Evolutionary conservation across 2,329 filamentous ascomycete species (phyloP), one percentile per base, ranked within the genome.

Genomic region (Aspergillus quadrilineatus): DNA sequence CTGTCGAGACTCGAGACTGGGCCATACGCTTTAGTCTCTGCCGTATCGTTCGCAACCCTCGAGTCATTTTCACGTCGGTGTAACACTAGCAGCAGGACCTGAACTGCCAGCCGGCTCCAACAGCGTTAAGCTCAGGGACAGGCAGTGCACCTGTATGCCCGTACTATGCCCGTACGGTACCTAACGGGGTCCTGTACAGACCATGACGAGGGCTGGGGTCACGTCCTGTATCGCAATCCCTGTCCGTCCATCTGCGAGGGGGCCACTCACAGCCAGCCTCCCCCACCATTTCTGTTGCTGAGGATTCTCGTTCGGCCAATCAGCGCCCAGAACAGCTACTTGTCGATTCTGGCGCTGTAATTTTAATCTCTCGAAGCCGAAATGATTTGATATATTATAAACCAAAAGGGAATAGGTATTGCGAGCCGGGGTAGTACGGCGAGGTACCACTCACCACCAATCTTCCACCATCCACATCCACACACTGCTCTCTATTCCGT

Each of bases 181-280:
- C 15, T 34, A 26, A 44, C 53, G 45, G 42, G 47, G 55, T 45
- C 32, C 48, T 45, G 56, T 65, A 65, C 63, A 34, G 42, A 54
- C 60, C 52, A 50, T 53, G 47, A 60, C 60, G 50, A 30, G 52
- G 58, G 61, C 63, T 15, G 29, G 30, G 41, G 28, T 17, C 8
- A 28, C 42, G 39, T 51, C 30, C 22, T 44, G 41, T 51, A 52
- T 28, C 44, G 59, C 62, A 57, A 66, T 67, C 68, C 67, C 66
- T 67, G 64, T 55, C 61, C 55, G 53, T 63, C 67, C 67, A 70
- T 70, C 65, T 70, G 61, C 49, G 15, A 14, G 12, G 29, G 43
- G 56, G 59, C 70, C 70, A 73, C 71, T 70, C 65, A 72, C 32
- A 51, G 17, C 43, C 53, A 42, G 45, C 57, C 61, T 48, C 59